A percentile compares a stretch with the other conserved stretches of the same genome.
Evolutionary conservation across 345 rosid genomes (phyloP).

Genomic region (Fremontodendron californicum): DNA sequence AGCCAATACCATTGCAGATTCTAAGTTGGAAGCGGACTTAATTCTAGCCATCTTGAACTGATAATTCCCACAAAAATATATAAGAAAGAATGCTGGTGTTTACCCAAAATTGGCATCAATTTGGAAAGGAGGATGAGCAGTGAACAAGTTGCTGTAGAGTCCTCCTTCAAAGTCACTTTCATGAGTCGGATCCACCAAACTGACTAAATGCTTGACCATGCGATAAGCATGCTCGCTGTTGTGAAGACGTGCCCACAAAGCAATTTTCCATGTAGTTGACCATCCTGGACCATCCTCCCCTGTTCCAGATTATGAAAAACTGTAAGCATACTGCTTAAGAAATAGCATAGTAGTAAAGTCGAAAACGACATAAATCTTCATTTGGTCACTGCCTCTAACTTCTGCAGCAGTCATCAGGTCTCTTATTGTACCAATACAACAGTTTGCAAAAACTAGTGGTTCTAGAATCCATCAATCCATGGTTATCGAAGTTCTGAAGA

Average conservation of each 20-base stretch:
- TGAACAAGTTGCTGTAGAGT: slow-evolving; percentile 79
- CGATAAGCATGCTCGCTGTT: slow-evolving; percentile 71
- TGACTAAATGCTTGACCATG: slow-evolving; percentile 71
- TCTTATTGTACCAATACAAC: background rate
- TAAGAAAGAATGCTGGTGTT: slow-evolving; percentile 16
- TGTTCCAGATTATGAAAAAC: slow-evolving; percentile 11
- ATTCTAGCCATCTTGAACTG: background rate
- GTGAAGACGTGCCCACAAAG: slow-evolving; percentile 84
- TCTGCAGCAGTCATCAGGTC: background rate
- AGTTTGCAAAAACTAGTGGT: too few relatives aligned
- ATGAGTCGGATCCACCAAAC: slow-evolving; percentile 73
- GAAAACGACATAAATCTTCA: background rate
- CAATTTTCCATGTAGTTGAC: slow-evolving; percentile 88
- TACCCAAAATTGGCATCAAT: slow-evolving; percentile 97
- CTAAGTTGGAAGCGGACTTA: background rate
- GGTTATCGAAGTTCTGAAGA: background rate
- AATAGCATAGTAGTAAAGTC: background rate
- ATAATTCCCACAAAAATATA: background rate
- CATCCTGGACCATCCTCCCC: slow-evolving; percentile 98
- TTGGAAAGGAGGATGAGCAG: slow-evolving; percentile 96
- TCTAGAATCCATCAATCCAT: background rate
- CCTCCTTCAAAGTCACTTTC: slow-evolving; percentile 75
- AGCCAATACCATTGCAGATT: background rate
- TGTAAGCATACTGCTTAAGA: background rate
- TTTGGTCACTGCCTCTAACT: background rate